Evolutionary conservation across 805 yeast species (phyloP), one percentile per base, ranked within the genome.

Genomic region (Starmerella apis): DNA sequence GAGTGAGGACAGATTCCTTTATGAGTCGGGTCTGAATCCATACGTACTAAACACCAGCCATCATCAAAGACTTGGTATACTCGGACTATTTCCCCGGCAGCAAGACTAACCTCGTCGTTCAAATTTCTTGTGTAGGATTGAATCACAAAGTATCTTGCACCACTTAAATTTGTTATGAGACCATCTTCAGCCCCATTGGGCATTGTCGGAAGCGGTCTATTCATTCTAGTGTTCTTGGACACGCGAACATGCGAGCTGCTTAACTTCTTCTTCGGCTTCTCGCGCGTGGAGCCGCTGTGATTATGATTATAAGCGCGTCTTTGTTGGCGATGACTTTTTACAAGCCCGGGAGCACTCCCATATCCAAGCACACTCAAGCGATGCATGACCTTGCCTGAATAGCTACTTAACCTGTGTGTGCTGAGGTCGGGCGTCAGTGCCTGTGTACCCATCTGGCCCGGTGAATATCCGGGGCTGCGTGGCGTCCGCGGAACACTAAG

Each of bases 1-100:
- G 56, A 47, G 27, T 30, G 32, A 24, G 61, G 61, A 39, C 60
- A 58, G 10, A 56, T 53, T 16, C 61, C 61, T 4, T 48, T 38
- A 14, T 10, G n/a, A 27, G 45, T 35, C 9, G 45, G 23, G 8
- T 22, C 30, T 7, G 45, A 32, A 14, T 33, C 52, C 7, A 49
- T 44, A 13, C 50, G 47, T 32, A 64, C 95, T 39, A 81, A 81
- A 90, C 96, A 88, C 96, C 96, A 88, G 50, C 90, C 95, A 65
- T 88, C 96, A 46, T 82, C 88, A 11, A 94, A 86, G 61, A 77
- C 79, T 64, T 85, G 86, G 51, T 84, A 68, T 20, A 88, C 70
- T 58, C 83, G 80, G 50, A 88, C 73, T 43, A 83, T 60, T 63
- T 88, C 96, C 55, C 78, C 78, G 53, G 79, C 81, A 18, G 71